Percentiles rank a stretch among this genome's conserved stretches.
These are phyloP conservation scores for Russula brevipes DNA, from an alignment of 768 basidiomycete species.

Conservation along the genomic window DNA sequence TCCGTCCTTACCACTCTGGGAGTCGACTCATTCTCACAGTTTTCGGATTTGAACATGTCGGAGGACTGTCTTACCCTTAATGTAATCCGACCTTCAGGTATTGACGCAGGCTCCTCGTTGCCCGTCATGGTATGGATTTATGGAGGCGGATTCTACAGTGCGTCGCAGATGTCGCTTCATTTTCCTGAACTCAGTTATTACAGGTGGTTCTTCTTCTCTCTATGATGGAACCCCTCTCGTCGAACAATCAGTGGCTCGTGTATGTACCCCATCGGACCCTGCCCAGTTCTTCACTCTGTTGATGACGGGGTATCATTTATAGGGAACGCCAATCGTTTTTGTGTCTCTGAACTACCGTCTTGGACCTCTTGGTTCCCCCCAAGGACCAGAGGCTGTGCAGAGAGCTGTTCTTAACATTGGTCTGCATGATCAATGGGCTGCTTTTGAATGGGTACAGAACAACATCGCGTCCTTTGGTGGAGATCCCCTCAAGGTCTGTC, in stretches of 20 bases:
- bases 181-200: neutral
- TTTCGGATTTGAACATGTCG: slow-evolving; percentile 25
- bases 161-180: neutral
- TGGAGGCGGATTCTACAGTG: slow-evolving; percentile 36
- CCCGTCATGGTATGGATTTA: slow-evolving; percentile 46
- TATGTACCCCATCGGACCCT: neutral
- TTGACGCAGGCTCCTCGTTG: slow-evolving; percentile 28
- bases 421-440: slow-evolving; percentile 40
- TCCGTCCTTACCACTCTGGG: neutral
- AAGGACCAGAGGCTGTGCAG: slow-evolving; percentile 38
- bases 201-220: slow-evolving; percentile 5
- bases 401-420: slow-evolving; percentile 41
- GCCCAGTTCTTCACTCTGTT: neutral
- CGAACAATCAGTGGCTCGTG: slow-evolving; percentile 18
- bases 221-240: slow-evolving; percentile 15
- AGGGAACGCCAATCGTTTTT: slow-evolving; percentile 36
- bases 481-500: slow-evolving; percentile 26
- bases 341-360: slow-evolving; percentile 50
- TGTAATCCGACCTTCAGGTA: slow-evolving; percentile 39
- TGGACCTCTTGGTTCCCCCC: slow-evolving; percentile 46
- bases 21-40: neutral
- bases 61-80: slow-evolving; percentile 50
- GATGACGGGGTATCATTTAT: neutral
- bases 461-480: slow-evolving; percentile 34
- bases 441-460: slow-evolving; percentile 29